Evolutionary conservation across 371 early-diverging fungal species (phyloP).

Genomic region (Mortierella sp.): DNA sequence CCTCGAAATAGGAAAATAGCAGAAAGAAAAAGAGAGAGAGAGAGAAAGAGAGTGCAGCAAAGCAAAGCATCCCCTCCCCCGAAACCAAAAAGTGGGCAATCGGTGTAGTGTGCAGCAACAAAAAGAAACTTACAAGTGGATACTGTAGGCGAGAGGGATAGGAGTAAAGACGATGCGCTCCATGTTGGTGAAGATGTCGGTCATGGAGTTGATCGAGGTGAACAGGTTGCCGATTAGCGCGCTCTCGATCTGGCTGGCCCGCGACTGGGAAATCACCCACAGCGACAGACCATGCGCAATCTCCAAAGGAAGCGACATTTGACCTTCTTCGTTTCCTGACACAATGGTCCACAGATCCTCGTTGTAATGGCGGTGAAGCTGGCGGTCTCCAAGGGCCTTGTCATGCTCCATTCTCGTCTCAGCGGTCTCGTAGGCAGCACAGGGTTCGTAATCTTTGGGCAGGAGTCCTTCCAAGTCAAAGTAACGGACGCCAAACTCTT

Average conservation of each 20-base stretch:
- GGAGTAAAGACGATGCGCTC: conserved; percentile 85
- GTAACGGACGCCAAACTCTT: conserved; percentile 73
- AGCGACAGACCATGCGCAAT: conserved; percentile 44
- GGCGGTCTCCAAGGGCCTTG: conserved; percentile 33
- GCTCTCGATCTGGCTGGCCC: conserved; percentile 37
- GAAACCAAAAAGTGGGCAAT: neutral
- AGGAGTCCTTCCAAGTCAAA: conserved; percentile 67
- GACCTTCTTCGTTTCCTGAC: conserved; percentile 40
- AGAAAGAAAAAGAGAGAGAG: neutral
- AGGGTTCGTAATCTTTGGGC: conserved; percentile 58
- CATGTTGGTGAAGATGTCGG: conserved; percentile 58
- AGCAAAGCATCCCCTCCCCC: neutral
- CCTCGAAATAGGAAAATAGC: neutral
- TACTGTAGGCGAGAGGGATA: conserved; percentile 82
- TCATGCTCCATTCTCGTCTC: conserved; percentile 26
- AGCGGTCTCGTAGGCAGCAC: conserved; percentile 30
- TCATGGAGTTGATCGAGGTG: conserved; percentile 46
- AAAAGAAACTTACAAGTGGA: conserved; percentile 67
- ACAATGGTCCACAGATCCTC: conserved; percentile 40
- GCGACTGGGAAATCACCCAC: conserved; percentile 49
- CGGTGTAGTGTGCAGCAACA: neutral
- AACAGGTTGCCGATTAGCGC: conserved; percentile 42
- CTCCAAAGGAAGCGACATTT: conserved; percentile 51
- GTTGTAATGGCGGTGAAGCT: conserved; percentile 25
- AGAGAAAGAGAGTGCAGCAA: neutral